phyloP scores from a whole-genome alignment of 169 alveolate species.

The Babesia divergens region DNA sequence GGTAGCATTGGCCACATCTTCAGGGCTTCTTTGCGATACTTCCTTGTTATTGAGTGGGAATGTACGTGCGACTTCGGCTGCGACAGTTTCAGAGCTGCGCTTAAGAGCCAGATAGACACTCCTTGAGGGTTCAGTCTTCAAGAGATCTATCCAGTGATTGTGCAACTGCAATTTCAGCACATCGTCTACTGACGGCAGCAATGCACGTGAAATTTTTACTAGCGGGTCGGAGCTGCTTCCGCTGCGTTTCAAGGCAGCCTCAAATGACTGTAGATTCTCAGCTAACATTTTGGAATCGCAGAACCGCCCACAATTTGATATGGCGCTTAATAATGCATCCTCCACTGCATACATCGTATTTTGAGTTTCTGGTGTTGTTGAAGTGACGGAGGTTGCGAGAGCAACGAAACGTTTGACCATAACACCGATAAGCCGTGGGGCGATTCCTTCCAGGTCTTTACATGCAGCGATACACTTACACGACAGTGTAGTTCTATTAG shows the following conservation, averaged over 20 bases:
- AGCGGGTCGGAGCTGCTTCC: constrained; percentile 15
- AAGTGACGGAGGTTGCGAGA: constrained; percentile 11
- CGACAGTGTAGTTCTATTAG: constrained; percentile 6
- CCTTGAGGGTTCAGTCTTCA: background rate
- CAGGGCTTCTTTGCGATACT: background rate
- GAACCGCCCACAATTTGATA: constrained; percentile 50
- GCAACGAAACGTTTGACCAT: constrained; percentile 49
- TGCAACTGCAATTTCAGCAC: constrained; percentile 40
- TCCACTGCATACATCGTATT: constrained; percentile 8
- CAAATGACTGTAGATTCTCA: constrained; percentile 56
- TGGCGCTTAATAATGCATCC: constrained; percentile 46
- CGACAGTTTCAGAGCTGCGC: constrained; percentile 26
- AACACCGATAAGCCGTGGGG: constrained; percentile 33
- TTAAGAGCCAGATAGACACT: constrained; percentile 42
- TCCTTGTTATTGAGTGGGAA: background rate
- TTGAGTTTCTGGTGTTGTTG: background rate
- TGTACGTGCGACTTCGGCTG: background rate
- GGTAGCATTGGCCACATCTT: background rate
- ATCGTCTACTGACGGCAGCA: constrained; percentile 53
- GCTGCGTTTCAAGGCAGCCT: constrained; percentile 38
- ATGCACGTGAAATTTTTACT: constrained; percentile 46
- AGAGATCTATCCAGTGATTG: constrained; percentile 12
- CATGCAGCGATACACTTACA: constrained; percentile 24
- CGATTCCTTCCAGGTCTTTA: constrained; percentile 22
- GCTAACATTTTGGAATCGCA: constrained; percentile 44